Percentiles rank a stretch among this genome's conserved stretches.
Evolutionary conservation across 75 land plant species (phyloP).

Genomic region (Picea glauca): DNA sequence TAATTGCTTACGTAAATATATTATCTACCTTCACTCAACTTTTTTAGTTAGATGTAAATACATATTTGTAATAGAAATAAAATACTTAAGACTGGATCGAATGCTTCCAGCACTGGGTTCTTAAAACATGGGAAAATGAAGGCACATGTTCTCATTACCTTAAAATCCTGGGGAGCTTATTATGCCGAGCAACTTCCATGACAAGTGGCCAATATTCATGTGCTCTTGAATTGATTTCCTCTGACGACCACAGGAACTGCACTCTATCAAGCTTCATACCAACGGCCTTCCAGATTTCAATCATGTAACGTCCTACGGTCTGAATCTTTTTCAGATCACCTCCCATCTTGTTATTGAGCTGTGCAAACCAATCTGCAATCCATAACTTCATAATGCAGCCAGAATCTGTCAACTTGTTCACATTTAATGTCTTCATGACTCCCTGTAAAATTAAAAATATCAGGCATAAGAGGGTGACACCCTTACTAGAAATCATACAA

Average conservation of each 20-base stretch:
- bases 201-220: slow-evolving; percentile 94
- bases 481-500: neutral
- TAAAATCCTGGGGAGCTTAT: slow-evolving; percentile 71
- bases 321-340: slow-evolving; percentile 91
- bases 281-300: slow-evolving; percentile 94
- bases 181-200: slow-evolving; percentile 90
- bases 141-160: slow-evolving; percentile 30
- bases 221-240: slow-evolving; percentile 77
- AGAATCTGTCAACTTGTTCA: slow-evolving; percentile 79
- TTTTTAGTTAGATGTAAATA: neutral
- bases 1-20: no score
- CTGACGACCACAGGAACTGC: slow-evolving; percentile 93
- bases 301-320: slow-evolving; percentile 69
- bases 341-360: slow-evolving; percentile 95
- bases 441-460: slow-evolving; percentile 47
- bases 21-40: neutral
- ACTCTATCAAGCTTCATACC: slow-evolving; percentile 82
- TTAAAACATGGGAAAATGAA: neutral
- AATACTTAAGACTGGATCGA: neutral
- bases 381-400: slow-evolving; percentile 89
- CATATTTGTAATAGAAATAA: neutral
- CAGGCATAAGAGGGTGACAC: neutral
- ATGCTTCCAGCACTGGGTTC: neutral
- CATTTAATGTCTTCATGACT: slow-evolving; percentile 84
- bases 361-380: slow-evolving; percentile 99